Percentiles rank a stretch among this genome's conserved stretches.
Conservation (phyloP, 2,329 filamentous ascomycete genomes). For the Monascus ruber region DNA sequence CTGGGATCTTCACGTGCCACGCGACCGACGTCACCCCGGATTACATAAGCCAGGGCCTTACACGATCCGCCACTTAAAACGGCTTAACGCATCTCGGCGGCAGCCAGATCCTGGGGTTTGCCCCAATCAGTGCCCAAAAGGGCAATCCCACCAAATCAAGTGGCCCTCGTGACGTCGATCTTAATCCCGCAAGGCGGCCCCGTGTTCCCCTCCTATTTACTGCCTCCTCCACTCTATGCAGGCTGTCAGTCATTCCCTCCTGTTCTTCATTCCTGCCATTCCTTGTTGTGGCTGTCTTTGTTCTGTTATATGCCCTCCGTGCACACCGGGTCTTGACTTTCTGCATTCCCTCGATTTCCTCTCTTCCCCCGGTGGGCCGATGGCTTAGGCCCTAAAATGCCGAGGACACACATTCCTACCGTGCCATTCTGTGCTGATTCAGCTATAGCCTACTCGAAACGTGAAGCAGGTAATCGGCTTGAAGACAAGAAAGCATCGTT, state of each 20-base stretch:
- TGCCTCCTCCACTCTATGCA: neutral
- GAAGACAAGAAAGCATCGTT: constrained; percentile 2
- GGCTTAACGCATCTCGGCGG: too few relatives aligned
- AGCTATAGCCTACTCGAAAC: constrained; percentile 16
- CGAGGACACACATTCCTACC: constrained; percentile 7
- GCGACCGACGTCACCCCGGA: too few relatives aligned
- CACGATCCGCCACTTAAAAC: too few relatives aligned
- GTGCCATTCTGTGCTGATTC: constrained; percentile 24
- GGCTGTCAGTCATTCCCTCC: neutral
- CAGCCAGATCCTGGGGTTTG: too few relatives aligned
- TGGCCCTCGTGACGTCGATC: constrained; percentile 14
- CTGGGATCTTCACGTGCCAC: too few relatives aligned
- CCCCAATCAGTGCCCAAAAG: too few relatives aligned
- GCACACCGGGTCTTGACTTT: too few relatives aligned
- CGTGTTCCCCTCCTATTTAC: neutral
- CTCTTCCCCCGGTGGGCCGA: constrained; percentile 12
- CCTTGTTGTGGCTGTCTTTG: neutral
- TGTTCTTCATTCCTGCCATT: neutral
- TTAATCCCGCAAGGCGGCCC: neutral
- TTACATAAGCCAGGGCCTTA: too few relatives aligned
- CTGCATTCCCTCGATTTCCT: neutral
- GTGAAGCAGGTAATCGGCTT: constrained; percentile 13
- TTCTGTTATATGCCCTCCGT: too few relatives aligned
- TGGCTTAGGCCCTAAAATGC: constrained; percentile 10
- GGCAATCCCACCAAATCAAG: neutral